A percentile compares a stretch with the other conserved stretches of the same genome.
These are phyloP conservation scores for Phytopythium helicoides DNA, from an alignment of 352 stramenopile genomes.

Conservation along the genomic window DNA sequence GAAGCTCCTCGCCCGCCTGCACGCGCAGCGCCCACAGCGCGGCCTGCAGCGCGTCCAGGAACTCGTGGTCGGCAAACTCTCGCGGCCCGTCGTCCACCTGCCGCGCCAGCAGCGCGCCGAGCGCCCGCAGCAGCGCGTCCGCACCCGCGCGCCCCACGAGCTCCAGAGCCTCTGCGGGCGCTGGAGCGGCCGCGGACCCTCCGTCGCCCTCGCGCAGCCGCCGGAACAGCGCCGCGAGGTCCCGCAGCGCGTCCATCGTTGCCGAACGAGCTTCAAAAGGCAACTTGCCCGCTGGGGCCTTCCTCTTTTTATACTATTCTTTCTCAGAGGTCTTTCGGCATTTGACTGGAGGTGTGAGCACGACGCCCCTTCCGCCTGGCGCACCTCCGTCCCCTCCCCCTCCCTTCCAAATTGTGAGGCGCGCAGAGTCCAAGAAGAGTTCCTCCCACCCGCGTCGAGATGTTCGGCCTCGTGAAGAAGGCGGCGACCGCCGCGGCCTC, in stretches of 20 bases:
- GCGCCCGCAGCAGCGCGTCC: slow-evolving; percentile 22
- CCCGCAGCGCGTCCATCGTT: slow-evolving; percentile 10
- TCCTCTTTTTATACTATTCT: no score
- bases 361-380: not conserved
- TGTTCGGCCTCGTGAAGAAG: slow-evolving; percentile 82
- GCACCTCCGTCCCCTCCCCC: not conserved
- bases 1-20: slow-evolving; percentile 20
- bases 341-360: not conserved
- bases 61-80: slow-evolving; percentile 24
- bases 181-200: not conserved
- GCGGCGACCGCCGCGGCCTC: slow-evolving; percentile 46
- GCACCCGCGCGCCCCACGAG: slow-evolving; percentile 10
- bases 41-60: slow-evolving; percentile 29
- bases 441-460: no score
- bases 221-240: slow-evolving; percentile 28
- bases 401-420: slow-evolving; percentile 4
- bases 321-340: no score
- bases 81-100: slow-evolving; percentile 24
- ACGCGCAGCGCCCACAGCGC: slow-evolving; percentile 34
- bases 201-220: slow-evolving; percentile 5
- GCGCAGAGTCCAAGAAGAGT: slow-evolving; percentile 4
- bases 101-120: slow-evolving; percentile 15
- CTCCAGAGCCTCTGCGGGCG: slow-evolving; percentile 11
- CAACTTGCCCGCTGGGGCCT: no score
- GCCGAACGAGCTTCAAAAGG: no score